Evolutionary conservation across 257 asterid species (phyloP), one percentile per base, ranked within the genome.

Genomic region (Scutellaria barbata): DNA sequence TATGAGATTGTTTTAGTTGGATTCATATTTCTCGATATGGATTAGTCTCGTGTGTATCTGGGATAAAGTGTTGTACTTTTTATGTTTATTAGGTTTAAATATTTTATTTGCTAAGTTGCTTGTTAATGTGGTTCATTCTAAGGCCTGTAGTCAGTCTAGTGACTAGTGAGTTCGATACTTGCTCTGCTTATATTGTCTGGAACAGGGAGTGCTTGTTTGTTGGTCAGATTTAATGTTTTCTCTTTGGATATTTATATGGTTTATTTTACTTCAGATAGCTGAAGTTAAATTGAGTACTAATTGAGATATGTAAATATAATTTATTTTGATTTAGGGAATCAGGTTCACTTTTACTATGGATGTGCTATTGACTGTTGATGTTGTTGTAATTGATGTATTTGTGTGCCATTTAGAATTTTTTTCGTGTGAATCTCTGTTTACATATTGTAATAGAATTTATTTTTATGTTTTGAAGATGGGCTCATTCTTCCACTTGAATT

Each of bases 381-480:
- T 40, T 42, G 22, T 39, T 52, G 1, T n/a, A 10, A 9, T 40
- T 58, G 46, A 3, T 43, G 57, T 33, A 22, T 30, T 30, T 30
- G 5, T 5, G 3, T 3, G 50, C 9, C 30, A 25, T 50, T 22
- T 50, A 14, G n/a, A 37, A 18, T n/a, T 35, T 52, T 16, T 3
- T 18, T 11, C 16, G 4, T 4, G 33, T n/a, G 52, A 71, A 25
- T 58, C 10, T 10, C 20, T 66, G 10, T 30, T 61, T 6, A 35
- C 3, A 2, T 33, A 35, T 68, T 61, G 37, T 25, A n/a, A 10
- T 71, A 35, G 12, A 37, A n/a, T 30, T 25, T 61, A 13, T 37
- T 46, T 71, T 42, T 40, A 45, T 61, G n/a, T 43, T 17, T 35
- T 69, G 52, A 53, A 37, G 63, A 35, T 16, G 47, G 47, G 4